These are phyloP conservation scores for Diaporthe aspalathi DNA, from an alignment of 2,329 filamentous ascomycete species.

Conservation along the genomic window DNA sequence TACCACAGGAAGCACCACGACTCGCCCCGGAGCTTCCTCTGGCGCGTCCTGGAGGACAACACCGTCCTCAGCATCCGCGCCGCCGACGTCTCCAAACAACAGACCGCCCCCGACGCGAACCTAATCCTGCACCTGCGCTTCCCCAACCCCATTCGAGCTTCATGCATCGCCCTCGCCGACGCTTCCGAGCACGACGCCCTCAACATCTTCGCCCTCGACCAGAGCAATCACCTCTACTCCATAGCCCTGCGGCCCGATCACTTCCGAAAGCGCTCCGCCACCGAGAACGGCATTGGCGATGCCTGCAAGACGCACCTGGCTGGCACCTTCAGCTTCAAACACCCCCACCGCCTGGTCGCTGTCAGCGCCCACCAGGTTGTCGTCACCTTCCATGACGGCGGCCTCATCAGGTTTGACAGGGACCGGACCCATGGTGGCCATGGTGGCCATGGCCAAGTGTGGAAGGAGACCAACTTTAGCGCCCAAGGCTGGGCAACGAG, in stretches of 20 bases:
- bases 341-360: slow-evolving; percentile 84
- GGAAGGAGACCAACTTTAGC: slow-evolving; percentile 80
- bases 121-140: slow-evolving; percentile 85
- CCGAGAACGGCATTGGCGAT: slow-evolving; percentile 79
- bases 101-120: slow-evolving; percentile 74
- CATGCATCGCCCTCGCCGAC: slow-evolving; percentile 87
- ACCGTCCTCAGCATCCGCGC: slow-evolving; percentile 85
- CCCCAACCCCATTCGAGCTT: slow-evolving; percentile 75
- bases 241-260: slow-evolving; percentile 85
- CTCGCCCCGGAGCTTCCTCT: slow-evolving; percentile 87
- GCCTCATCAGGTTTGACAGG: slow-evolving; percentile 77
- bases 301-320: slow-evolving; percentile 81
- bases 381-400: slow-evolving; percentile 83
- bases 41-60: slow-evolving; percentile 86
- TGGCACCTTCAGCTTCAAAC: slow-evolving; percentile 79
- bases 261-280: slow-evolving; percentile 76
- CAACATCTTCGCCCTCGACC: slow-evolving; percentile 82
- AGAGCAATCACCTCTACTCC: slow-evolving; percentile 83
- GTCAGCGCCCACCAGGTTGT: slow-evolving; percentile 79
- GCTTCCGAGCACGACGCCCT: slow-evolving; percentile 80
- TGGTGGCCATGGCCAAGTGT: slow-evolving; percentile 59
- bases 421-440: slow-evolving; percentile 59
- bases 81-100: slow-evolving; percentile 80
- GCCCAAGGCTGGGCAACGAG: slow-evolving; percentile 78
- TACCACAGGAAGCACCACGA: slow-evolving; percentile 83